Conservation (phyloP, 257 asterid species). For the Nicotiana obtusifolia region DNA sequence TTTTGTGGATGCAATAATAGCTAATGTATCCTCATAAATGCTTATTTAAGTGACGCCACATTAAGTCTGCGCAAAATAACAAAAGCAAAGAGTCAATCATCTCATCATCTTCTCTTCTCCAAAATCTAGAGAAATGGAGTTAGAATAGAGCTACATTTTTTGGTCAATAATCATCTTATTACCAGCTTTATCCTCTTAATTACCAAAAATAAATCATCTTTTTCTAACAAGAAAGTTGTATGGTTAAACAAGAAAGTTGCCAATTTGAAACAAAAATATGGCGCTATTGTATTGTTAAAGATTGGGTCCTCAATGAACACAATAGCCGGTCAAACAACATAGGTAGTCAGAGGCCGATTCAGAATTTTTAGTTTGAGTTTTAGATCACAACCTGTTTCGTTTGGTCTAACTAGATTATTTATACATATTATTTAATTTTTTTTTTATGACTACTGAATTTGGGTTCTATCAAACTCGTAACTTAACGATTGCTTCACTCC, state of each 20-base stretch:
- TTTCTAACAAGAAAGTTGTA: no score
- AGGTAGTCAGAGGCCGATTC: no score
- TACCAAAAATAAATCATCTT: not conserved
- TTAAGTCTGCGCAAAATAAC: not conserved
- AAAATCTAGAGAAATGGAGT: not conserved
- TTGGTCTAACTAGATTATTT: no score
- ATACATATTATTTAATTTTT: no score
- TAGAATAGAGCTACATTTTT: slow-evolving; percentile 18
- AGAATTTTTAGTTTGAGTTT: no score
- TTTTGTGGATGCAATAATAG: not conserved
- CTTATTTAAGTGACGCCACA: no score
- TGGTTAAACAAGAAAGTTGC: slow-evolving; percentile 31
- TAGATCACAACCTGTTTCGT: no score
- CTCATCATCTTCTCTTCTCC: not conserved
- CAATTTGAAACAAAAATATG: slow-evolving; percentile 21
- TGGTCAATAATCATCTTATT: slow-evolving; percentile 14
- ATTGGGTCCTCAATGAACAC: slow-evolving; percentile 40
- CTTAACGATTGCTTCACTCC: no score
- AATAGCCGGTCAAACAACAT: slow-evolving; percentile 28
- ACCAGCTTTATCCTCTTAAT: slow-evolving; percentile 8
- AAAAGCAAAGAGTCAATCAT: not conserved
- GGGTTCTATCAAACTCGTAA: no score
- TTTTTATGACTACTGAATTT: no score
- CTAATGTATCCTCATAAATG: no score
- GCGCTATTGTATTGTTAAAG: slow-evolving; percentile 44